Evolutionary conservation across 1,139 yeast genomes (phyloP), one percentile per base, ranked within the genome.

Genomic region (Sugiyamaella paludigena): DNA sequence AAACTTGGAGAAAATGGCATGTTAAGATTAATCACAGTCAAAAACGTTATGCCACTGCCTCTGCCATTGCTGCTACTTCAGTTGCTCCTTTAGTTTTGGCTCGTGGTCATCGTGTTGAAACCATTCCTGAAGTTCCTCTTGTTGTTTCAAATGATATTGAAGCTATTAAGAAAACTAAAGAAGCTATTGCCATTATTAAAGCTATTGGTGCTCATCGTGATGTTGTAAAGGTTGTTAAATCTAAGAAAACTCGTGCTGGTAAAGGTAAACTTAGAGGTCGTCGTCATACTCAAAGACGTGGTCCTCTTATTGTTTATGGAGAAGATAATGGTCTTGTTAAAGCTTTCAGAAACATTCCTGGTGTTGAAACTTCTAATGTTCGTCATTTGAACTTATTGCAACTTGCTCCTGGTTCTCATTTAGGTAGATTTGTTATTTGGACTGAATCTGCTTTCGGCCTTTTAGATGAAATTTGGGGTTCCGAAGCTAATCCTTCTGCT

Each of bases 1-100:
- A 94, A 85, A 89, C 96, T 78, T 92, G 98, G 98, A 89, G 98
- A 87, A 89, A 85, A 81, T 92, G 98, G 98, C 95, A 94, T 89
- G 95, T 92, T 75, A 92, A 89, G 86, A 96, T 92, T 70, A 92
- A 92, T 96, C 97, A 89, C 79, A 92, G 91, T 88, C 96, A 92
- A 82, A 92, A 91, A 86, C 92, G 98, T 80, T 92, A 91, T 78
- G 99, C 99, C 65, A 91, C 98, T 67, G 98, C 97, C 71, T 92
- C 99, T 64, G 98, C 98, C 70, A 87, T 92, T 71, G 98, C 99
- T 74, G 98, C 99, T 67, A 83, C 98, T 63, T 95, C 95, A 71
- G 96, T 92, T 68, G 95, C 97, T 71, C 91, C 98, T 70, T 84
- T 92, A 73, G 98, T 92, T 66, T 81, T 91, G 71, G 99, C 98